These are phyloP conservation scores for Astrothelium macrocarpum DNA, from an alignment of 495 filamentous ascomycete genomes.

Conservation along the genomic window DNA sequence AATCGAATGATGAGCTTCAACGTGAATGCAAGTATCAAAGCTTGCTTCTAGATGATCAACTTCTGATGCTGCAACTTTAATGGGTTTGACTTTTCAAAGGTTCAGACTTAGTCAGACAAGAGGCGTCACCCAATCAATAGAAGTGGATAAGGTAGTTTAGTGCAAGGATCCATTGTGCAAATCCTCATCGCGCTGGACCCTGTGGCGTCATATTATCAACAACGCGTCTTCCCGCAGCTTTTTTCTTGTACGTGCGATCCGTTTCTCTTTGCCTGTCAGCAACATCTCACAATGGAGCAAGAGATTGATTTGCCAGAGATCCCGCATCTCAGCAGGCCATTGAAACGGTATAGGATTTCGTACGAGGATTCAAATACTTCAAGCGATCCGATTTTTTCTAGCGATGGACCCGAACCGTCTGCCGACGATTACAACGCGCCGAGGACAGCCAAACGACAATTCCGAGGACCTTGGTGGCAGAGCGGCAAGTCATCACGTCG, in stretches of 20 bases:
- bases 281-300: neutral
- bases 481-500: slow-evolving; percentile 35
- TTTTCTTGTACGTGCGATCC: neutral
- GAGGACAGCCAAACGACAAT: slow-evolving; percentile 11
- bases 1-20: neutral
- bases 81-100: too few species aligned
- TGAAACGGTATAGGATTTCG: neutral
- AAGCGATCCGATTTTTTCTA: slow-evolving; percentile 21
- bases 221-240: neutral
- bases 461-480: slow-evolving; percentile 18
- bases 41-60: too few species aligned
- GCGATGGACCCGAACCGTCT: slow-evolving; percentile 5
- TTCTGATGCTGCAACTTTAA: too few species aligned
- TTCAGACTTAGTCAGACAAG: neutral
- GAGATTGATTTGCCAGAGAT: neutral
- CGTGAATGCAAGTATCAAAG: neutral
- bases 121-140: neutral
- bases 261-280: neutral
- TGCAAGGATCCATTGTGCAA: neutral
- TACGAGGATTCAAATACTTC: neutral
- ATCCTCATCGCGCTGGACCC: neutral
- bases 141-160: neutral
- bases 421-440: neutral
- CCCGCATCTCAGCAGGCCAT: neutral
- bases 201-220: slow-evolving; percentile 3